These are phyloP conservation scores for Karstenula rhodostoma DNA, from an alignment of 2,329 filamentous ascomycete species.

Conservation along the genomic window DNA sequence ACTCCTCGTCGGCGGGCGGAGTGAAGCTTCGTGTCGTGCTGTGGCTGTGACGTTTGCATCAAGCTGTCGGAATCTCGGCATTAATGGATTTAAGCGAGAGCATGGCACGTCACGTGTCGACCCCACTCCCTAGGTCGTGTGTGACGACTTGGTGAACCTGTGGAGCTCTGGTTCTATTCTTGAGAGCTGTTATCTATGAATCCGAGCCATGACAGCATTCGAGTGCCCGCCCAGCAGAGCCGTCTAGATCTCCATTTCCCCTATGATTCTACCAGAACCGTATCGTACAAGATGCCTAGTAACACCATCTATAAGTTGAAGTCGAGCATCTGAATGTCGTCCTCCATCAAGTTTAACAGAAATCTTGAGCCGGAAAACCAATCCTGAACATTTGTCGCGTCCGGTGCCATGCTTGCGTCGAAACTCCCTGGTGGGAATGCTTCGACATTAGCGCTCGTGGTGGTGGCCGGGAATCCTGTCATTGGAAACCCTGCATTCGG, in stretches of 20 bases:
- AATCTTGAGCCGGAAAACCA: constrained; percentile 73
- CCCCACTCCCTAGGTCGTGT: too few relatives aligned
- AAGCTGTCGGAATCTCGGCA: not conserved
- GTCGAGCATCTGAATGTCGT: constrained; percentile 57
- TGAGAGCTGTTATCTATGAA: not conserved
- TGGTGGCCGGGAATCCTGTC: constrained; percentile 20
- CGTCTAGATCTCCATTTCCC: not conserved
- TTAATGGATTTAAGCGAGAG: too few relatives aligned
- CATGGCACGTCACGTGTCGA: too few relatives aligned
- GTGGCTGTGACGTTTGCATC: constrained; percentile 11
- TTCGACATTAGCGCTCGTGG: constrained; percentile 17
- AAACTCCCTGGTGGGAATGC: constrained; percentile 22
- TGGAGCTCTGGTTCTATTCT: too few relatives aligned
- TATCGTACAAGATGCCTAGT: not conserved
- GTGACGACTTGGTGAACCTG: too few relatives aligned
- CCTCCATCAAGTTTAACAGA: constrained; percentile 70
- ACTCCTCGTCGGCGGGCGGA: not conserved
- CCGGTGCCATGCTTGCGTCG: constrained; percentile 13
- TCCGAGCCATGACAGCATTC: not conserved
- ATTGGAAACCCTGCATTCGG: constrained; percentile 47
- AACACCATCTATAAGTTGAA: constrained; percentile 13
- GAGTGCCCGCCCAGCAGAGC: not conserved
- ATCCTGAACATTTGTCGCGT: constrained; percentile 58
- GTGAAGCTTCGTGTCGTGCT: not conserved
- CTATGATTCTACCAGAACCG: not conserved